Evolutionary conservation across 371 early-diverging fungal genomes (phyloP).

Genomic region (Mortierella sp.): DNA sequence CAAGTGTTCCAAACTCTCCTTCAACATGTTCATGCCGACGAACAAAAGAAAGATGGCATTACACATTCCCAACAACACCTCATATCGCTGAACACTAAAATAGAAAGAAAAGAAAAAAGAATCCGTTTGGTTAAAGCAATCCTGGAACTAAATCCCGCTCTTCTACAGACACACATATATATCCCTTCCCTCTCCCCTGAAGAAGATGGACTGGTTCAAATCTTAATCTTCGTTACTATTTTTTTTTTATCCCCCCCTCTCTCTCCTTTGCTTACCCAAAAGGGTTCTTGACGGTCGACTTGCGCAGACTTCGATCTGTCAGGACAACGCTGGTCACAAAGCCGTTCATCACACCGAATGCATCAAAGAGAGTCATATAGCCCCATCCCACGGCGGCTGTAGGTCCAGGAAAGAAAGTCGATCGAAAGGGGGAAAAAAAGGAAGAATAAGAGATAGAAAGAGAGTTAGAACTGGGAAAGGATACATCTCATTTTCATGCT

Average conservation of each 20-base stretch:
- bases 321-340: slow-evolving; percentile 65
- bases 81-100: slow-evolving; percentile 64
- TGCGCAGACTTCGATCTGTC: slow-evolving; percentile 57
- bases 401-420: neutral
- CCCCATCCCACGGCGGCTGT: slow-evolving; percentile 64
- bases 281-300: slow-evolving; percentile 65
- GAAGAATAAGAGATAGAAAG: neutral
- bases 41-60: slow-evolving; percentile 69
- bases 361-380: slow-evolving; percentile 71
- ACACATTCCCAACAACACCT: slow-evolving; percentile 68
- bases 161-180: no score
- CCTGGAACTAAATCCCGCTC: no score
- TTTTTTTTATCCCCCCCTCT: no score
- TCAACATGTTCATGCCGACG: slow-evolving; percentile 74
- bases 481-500: neutral
- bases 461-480: neutral
- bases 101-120: neutral
- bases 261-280: slow-evolving; percentile 60
- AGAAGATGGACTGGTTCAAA: neutral
- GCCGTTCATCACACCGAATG: slow-evolving; percentile 67
- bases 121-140: no score
- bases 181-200: no score
- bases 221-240: neutral
- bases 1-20: slow-evolving; percentile 72
- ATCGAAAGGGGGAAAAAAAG: no score